Evolutionary conservation across 2,329 filamentous ascomycete genomes (phyloP).

Genomic region (Fusarium secorum): DNA sequence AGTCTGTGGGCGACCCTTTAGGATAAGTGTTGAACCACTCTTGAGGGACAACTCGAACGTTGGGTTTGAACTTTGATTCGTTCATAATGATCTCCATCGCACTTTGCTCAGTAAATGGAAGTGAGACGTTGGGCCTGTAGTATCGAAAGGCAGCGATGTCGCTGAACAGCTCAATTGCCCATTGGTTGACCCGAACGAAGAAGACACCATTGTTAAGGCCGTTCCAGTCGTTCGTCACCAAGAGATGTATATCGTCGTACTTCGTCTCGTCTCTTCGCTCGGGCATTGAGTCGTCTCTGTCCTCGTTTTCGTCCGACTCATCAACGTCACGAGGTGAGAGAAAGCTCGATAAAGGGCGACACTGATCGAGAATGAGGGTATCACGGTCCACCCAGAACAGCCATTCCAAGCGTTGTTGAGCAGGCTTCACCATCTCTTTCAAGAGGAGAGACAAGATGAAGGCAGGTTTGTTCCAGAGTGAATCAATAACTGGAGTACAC

Average conservation of each 20-base stretch:
- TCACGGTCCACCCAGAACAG: neutral
- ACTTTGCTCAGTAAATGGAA: neutral
- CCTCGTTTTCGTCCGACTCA: neutral
- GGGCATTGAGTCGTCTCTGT: fast-evolving
- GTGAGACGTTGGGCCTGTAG: neutral
- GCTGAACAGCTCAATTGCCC: neutral
- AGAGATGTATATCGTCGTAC: neutral
- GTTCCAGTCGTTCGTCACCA: neutral
- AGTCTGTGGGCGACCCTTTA: neutral
- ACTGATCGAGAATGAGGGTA: neutral
- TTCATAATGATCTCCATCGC: neutral
- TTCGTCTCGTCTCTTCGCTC: neutral
- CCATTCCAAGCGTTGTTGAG: neutral
- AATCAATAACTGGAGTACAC: neutral
- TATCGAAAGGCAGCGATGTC: neutral
- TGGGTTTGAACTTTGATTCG: neutral
- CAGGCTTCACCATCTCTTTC: neutral
- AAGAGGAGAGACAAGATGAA: neutral
- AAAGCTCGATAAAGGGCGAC: neutral
- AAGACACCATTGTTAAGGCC: neutral
- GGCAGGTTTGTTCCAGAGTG: neutral
- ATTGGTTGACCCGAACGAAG: neutral
- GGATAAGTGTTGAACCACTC: conserved; percentile 3
- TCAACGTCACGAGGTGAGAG: neutral
- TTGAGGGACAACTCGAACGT: neutral